Base-by-base conservation (phyloP, 345 rosid genomes). In the Linum tenue region DNA sequence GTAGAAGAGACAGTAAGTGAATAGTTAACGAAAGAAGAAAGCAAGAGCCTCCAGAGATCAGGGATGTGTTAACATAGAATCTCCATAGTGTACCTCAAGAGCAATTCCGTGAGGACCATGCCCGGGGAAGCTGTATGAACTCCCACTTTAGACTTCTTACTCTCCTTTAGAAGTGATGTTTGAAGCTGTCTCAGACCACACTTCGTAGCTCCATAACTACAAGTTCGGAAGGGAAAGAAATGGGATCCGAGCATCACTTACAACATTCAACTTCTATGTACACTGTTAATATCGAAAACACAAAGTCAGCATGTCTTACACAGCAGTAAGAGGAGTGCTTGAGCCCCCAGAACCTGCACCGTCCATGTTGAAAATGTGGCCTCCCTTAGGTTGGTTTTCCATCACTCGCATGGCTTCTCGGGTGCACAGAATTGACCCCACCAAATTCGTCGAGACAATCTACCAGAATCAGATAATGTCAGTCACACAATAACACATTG, bases 301-400 rank as follows among this genome's bases (percentile, higher is more conserved):
- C 31, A 22, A 22, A 22, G 31, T 1, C 31, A 9, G 66, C 12
- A 67, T 73, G 0, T 22, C 88, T 79, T 80, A 92, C 97, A 92
- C 98, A 17, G 97, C 98, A 0, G 98, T 92, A 69, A 90, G 86
- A 56, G 97, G 97, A 57, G 98, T 92, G 73, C 98, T 92, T 36
- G 98, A 92, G 42, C 97, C 98, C 5, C 98, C 98, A 16, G 98
- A 90, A n/a, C 97, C 98, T 51, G 97, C 97, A 64, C 96, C 98
- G 69, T 92, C 98, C 98, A 88, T 92, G 84, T 90, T 92, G 71
- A 92, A 90, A 63, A 92, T 84, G 75, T 90, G 96, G 3, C 97
- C 97, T 12, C 96, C 91, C 44, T 79, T 86, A 37, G 74, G 64
- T 64, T 90, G 98, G 67, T 69, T 76, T 66, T 72, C 75, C 96